Evolutionary conservation across 306 rosid species (phyloP), one percentile per base, ranked within the genome.

Genomic region (Biancaea sappan): DNA sequence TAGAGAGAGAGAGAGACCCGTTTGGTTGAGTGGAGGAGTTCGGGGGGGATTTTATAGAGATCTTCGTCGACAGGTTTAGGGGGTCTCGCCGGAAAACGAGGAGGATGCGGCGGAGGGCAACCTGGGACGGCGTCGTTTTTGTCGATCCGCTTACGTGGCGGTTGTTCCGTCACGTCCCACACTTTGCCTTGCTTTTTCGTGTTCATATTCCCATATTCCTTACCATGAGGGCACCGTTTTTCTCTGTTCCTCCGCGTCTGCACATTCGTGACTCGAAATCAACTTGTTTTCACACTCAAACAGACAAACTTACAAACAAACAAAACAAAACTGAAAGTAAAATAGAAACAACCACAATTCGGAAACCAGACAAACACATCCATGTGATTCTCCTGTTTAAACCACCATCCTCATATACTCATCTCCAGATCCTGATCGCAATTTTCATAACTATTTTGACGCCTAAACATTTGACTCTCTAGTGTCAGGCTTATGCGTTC

Each of bases 11-110:
- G 3, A 35, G 16, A 3, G 48, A 62, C 68, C 86, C 90, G 62
- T 78, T 89, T 94, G 18, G 89, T 78, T 2, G 84, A 70, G 56
- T 76, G 91, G 29, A 91, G 97, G 9, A 91, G 90, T 5, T 90
- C 88, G 0, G 98, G 96, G 2, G 98, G 91, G 66, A 94, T 94
- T 76, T 88, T 87, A 76, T 94, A 94, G 73, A 94, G 97, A 84
- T 94, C 98, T 73, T 94, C 95, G 26, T 94, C 97, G 0, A 94
- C 90, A 0, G 97, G 93, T 43, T 89, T 91, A 0, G 97, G 88
- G n/a, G 58, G 54, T 50, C 80, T 77, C 3, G 48, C 28, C 46
- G 61, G 71, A 1, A 74, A 65, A 52, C 32, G 12, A 31, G 67
- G 53, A 34, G 40, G 6, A 38, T 66, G 73, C 16, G 48, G 86